phyloP scores from a whole-genome alignment of 164 flowering plant genomes.

The Taxillus chinensis region DNA sequence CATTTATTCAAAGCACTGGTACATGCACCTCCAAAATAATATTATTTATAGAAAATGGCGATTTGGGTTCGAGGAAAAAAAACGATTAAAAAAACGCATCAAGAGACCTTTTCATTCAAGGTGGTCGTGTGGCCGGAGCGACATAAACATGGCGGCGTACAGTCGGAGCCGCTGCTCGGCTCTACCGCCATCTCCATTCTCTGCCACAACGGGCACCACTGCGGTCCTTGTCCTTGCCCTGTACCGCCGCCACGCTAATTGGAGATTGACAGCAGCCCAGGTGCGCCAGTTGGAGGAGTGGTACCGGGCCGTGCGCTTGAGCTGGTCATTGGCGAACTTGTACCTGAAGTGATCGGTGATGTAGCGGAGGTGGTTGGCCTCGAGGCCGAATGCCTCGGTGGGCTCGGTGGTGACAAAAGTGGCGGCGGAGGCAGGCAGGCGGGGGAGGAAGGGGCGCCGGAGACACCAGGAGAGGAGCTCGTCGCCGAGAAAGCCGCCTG shows the following conservation, averaged over 20 bases:
- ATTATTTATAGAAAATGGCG: no score
- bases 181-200: constrained; percentile 24
- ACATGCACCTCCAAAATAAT: no score
- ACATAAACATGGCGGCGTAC: constrained; percentile 87
- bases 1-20: no score
- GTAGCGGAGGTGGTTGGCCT: constrained; percentile 57
- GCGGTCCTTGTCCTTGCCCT: constrained; percentile 42
- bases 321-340: constrained; percentile 78
- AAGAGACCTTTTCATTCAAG: constrained; percentile 38
- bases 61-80: no score
- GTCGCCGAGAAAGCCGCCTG: constrained; percentile 84
- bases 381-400: constrained; percentile 76
- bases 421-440: constrained; percentile 88
- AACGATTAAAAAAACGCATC: no score
- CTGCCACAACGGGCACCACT: constrained; percentile 11
- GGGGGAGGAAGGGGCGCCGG: constrained; percentile 69
- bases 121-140: constrained; percentile 86
- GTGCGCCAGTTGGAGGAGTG: constrained; percentile 90
- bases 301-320: constrained; percentile 69
- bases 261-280: constrained; percentile 90
- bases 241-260: constrained; percentile 73
- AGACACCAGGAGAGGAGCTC: constrained; percentile 95
- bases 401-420: constrained; percentile 62
- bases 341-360: constrained; percentile 87
- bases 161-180: constrained; percentile 46